Evolutionary conservation across 345 rosid genomes (phyloP).

Genomic region (Pistacia integerrima): DNA sequence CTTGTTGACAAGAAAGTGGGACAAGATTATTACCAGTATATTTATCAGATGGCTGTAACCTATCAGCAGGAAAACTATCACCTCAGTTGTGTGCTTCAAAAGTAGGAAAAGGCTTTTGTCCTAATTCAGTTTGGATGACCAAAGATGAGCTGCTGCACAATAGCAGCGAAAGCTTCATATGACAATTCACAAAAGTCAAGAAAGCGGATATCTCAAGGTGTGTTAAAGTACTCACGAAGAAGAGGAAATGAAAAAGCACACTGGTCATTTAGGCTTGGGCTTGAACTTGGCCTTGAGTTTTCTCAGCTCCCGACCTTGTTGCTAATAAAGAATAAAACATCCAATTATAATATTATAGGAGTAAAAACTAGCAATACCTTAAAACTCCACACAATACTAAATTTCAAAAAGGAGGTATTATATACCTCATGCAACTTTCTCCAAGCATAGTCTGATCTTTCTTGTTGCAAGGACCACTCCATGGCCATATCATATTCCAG

Average conservation of each 20-base stretch:
- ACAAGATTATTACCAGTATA: not conserved
- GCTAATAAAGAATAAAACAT: slow-evolving; percentile 37
- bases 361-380: not conserved
- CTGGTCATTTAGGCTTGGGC: slow-evolving; percentile 36
- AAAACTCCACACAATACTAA: not conserved
- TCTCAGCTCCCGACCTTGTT: slow-evolving; percentile 54
- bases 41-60: not conserved
- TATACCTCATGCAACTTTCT: slow-evolving; percentile 48
- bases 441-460: slow-evolving; percentile 43
- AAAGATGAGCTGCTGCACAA: not conserved
- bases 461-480: slow-evolving; percentile 73
- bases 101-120: not conserved
- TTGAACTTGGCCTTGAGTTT: slow-evolving; percentile 43
- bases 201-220: not conserved
- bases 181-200: not conserved
- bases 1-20: not conserved
- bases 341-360: slow-evolving; percentile 13
- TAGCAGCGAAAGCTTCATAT: slow-evolving; percentile 6
- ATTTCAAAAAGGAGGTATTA: not conserved
- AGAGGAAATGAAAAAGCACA: not conserved
- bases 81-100: not conserved
- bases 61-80: not conserved
- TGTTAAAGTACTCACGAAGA: slow-evolving; percentile 24
- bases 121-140: not conserved
- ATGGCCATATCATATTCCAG: slow-evolving; percentile 85